Conservation (phyloP, 768 basidiomycete genomes). For the Omphalotus guepiniiformis region DNA sequence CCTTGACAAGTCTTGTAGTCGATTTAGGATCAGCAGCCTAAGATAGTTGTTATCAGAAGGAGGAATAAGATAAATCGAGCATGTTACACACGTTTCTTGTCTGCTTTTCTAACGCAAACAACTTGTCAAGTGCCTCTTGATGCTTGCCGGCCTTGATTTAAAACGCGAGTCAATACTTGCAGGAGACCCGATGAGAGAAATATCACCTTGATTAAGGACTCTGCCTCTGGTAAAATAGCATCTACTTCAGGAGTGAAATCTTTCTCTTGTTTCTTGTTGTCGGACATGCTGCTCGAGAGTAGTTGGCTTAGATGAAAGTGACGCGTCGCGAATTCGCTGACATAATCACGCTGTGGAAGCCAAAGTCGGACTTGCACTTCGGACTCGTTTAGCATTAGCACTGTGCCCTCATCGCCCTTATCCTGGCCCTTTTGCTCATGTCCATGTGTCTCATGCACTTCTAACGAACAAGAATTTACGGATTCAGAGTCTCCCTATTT, state of each 20-base stretch:
- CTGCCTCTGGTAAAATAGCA: conserved; percentile 64
- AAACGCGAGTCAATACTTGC: conserved; percentile 13
- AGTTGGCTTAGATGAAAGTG: conserved; percentile 49
- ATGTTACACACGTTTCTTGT: conserved; percentile 78
- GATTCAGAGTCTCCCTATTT: too few relatives aligned
- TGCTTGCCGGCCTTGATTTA: conserved; percentile 71
- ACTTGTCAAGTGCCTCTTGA: conserved; percentile 85
- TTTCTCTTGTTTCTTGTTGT: conserved; percentile 79
- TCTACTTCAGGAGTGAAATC: conserved; percentile 87
- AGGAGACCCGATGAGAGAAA: conserved; percentile 1
- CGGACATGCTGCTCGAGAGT: conserved; percentile 64
- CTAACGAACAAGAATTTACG: too few relatives aligned
- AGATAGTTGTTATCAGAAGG: conserved; percentile 1
- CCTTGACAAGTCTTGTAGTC: conserved; percentile 82
- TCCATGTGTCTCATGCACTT: too few relatives aligned
- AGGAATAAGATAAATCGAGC: background rate
- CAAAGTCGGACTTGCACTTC: background rate
- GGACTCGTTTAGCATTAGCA: too few relatives aligned
- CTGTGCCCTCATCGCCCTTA: too few relatives aligned
- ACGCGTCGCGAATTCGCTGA: conserved; percentile 49
- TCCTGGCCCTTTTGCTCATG: too few relatives aligned
- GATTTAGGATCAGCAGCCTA: conserved; percentile 92
- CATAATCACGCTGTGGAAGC: background rate
- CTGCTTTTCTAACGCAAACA: conserved; percentile 89
- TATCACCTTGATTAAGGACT: conserved; percentile 63